A percentile compares a stretch with the other conserved stretches of the same genome.
Conservation (phyloP, 345 rosid genomes). For the Hibiscus mutabilis region DNA sequence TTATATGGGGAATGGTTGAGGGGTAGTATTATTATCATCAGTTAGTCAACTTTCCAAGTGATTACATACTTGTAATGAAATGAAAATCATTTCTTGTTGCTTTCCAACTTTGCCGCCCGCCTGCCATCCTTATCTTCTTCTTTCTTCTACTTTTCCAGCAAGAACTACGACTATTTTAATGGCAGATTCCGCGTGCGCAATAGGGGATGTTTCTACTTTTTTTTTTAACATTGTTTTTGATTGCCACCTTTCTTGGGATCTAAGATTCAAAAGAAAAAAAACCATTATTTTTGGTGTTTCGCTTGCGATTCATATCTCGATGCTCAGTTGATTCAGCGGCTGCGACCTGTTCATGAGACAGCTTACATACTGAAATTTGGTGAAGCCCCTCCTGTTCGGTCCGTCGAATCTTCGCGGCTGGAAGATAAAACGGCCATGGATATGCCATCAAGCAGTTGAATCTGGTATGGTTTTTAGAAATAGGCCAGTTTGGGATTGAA, state of each 20-base stretch:
- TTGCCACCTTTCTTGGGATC: constrained; percentile 4
- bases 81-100: constrained; percentile 14
- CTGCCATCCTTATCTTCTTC: too few species aligned
- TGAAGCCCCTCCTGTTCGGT: constrained; percentile 56
- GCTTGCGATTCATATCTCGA: constrained; percentile 74
- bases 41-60: constrained; percentile 20
- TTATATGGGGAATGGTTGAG: too few species aligned
- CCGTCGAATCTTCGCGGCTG: constrained; percentile 11
- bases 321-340: constrained; percentile 52
- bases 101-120: constrained; percentile 7
- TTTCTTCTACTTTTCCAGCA: background rate
- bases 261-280: background rate
- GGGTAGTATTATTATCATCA: background rate
- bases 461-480: background rate
- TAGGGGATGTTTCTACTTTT: background rate
- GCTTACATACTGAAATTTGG: constrained; percentile 82
- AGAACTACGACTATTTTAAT: background rate
- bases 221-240: background rate
- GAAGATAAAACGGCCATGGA: constrained; percentile 10
- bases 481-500: background rate
- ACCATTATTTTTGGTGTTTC: constrained; percentile 50
- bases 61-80: constrained; percentile 13
- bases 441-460: constrained; percentile 10
- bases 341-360: constrained; percentile 55
- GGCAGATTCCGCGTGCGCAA: background rate